Evolutionary conservation across 2,329 filamentous ascomycete genomes (phyloP).

Genomic region (Sclerotinia glacialis): DNA sequence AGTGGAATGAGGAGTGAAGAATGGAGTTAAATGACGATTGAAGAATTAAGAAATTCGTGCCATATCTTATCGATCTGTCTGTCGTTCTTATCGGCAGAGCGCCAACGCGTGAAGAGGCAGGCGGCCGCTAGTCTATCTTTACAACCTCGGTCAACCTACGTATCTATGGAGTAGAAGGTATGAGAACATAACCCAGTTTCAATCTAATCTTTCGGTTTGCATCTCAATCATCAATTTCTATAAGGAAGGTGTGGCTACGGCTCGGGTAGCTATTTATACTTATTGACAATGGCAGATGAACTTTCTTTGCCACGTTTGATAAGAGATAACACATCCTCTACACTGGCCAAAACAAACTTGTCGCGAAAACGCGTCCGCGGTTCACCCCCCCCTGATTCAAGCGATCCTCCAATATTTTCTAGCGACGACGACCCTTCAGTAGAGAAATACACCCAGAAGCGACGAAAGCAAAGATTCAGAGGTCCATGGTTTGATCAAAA

Average conservation of each 20-base stretch:
- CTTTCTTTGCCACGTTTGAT: slow-evolving; percentile 27
- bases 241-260: neutral
- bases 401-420: slow-evolving; percentile 69
- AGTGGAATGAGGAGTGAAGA: neutral
- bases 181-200: too few relatives aligned
- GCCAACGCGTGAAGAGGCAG: neutral
- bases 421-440: slow-evolving; percentile 67
- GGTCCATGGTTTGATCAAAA: slow-evolving; percentile 68
- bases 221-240: neutral
- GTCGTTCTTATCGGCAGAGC: too few relatives aligned
- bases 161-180: too few relatives aligned
- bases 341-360: neutral
- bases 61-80: neutral
- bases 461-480: slow-evolving; percentile 60
- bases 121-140: slow-evolving; percentile 10
- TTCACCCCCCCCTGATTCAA: slow-evolving; percentile 50
- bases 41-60: neutral
- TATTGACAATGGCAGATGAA: slow-evolving; percentile 28
- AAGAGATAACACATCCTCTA: slow-evolving; percentile 12
- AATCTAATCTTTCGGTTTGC: neutral
- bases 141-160: slow-evolving; percentile 10
- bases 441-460: slow-evolving; percentile 59
- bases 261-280: neutral
- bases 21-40: neutral
- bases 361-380: slow-evolving; percentile 43